Evolutionary conservation across 345 rosid species (phyloP).

Genomic region (Mangifera indica): DNA sequence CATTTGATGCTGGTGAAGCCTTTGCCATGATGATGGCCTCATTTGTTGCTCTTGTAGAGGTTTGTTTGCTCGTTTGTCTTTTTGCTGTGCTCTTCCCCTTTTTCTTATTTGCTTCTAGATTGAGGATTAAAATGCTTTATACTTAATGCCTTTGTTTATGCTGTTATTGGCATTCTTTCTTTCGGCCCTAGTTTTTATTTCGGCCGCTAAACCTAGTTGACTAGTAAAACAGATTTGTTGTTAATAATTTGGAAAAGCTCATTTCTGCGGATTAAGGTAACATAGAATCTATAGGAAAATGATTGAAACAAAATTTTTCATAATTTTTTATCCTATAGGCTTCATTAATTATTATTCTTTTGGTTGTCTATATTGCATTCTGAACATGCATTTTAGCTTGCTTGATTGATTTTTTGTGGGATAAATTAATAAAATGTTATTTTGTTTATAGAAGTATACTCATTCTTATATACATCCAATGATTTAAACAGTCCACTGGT

Average conservation of each 20-base stretch:
- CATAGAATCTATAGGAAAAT: neutral
- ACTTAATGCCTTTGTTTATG: neutral
- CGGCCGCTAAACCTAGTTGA: neutral
- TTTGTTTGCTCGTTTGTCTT: slow-evolving; percentile 26
- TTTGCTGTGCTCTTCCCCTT: neutral
- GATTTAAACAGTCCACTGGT: slow-evolving; percentile 75
- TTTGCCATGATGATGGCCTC: slow-evolving; percentile 99
- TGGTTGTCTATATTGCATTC: neutral
- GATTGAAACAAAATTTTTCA: neutral
- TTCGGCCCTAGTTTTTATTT: slow-evolving; percentile 4
- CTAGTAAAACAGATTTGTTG: neutral
- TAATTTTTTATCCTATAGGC: neutral
- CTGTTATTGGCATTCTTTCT: slow-evolving; percentile 17
- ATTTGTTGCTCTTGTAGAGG: slow-evolving; percentile 98
- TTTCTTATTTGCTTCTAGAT: neutral
- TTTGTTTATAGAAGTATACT: slow-evolving; percentile 7
- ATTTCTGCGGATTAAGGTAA: neutral
- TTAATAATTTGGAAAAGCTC: neutral
- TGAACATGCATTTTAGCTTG: slow-evolving; percentile 9
- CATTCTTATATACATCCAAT: slow-evolving; percentile 14
- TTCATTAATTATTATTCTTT: neutral
- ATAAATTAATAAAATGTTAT: neutral
- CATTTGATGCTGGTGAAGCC: slow-evolving; percentile 98
- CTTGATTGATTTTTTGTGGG: slow-evolving; percentile 10
- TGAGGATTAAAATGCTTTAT: neutral